These are phyloP conservation scores for Macrophomina pseudophaseolina DNA, from an alignment of 2,329 filamentous ascomycete species.

Conservation along the genomic window DNA sequence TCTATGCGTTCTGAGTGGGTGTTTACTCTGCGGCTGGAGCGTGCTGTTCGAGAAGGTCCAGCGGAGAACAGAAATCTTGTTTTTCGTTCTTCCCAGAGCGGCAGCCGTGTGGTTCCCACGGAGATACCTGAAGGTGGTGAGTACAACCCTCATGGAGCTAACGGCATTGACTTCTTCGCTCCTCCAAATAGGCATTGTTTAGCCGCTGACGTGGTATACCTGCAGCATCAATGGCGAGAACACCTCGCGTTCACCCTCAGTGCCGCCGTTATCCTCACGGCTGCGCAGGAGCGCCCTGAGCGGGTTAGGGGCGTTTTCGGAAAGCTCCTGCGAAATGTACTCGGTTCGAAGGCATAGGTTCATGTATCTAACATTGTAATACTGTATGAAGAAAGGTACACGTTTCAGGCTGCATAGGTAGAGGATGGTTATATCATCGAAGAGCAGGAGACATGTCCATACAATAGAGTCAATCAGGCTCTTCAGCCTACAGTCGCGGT, in stretches of 20 bases:
- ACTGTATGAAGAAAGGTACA: neutral
- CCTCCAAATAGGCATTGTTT: neutral
- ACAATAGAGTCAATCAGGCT: neutral
- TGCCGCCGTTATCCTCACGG: constrained; percentile 38
- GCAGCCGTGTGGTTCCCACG: constrained; percentile 76
- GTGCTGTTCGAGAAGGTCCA: constrained; percentile 71
- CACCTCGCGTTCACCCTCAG: constrained; percentile 39
- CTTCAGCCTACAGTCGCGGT: neutral
- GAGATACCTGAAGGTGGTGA: constrained; percentile 56
- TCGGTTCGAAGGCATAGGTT: neutral
- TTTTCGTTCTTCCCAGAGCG: constrained; percentile 82
- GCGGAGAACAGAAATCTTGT: constrained; percentile 73
- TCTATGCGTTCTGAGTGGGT: constrained; percentile 73
- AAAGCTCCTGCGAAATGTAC: constrained; percentile 32
- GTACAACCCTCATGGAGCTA: constrained; percentile 23
- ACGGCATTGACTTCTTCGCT: neutral
- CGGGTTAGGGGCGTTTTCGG: constrained; percentile 40
- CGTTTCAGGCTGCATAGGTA: neutral
- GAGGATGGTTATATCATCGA: neutral
- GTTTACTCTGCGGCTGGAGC: constrained; percentile 80
- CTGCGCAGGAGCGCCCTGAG: constrained; percentile 36
- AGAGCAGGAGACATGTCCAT: neutral
- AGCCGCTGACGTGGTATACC: constrained; percentile 6
- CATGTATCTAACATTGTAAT: neutral
- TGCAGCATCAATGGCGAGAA: constrained; percentile 37